Conservation (phyloP, 306 rosid genomes). For the Prunus dulcis region DNA sequence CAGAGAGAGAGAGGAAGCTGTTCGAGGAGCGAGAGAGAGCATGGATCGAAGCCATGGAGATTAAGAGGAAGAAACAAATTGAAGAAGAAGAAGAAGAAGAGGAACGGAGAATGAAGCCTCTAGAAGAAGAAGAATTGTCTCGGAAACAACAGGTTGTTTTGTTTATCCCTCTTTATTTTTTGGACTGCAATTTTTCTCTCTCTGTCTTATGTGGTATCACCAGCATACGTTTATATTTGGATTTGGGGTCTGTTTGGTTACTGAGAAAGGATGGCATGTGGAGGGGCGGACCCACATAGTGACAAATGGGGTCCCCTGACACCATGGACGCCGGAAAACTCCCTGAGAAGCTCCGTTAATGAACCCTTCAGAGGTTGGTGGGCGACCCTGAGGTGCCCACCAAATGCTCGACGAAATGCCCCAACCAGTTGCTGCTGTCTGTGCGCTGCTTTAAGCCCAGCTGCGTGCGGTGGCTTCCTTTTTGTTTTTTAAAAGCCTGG, state of each 20-base stretch:
- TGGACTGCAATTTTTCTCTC: background rate
- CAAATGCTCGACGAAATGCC: too few relatives aligned
- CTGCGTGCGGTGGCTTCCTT: too few relatives aligned
- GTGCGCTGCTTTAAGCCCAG: too few relatives aligned
- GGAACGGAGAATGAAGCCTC: conserved; percentile 33
- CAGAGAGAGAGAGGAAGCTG: conserved; percentile 45
- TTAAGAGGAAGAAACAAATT: conserved; percentile 27
- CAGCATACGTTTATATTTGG: background rate
- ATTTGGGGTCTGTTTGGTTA: background rate
- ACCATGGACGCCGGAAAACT: too few relatives aligned
- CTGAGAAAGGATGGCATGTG: background rate
- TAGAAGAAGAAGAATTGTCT: conserved; percentile 30
- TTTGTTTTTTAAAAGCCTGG: too few relatives aligned
- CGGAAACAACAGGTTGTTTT: conserved; percentile 31
- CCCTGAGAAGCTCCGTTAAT: too few relatives aligned
- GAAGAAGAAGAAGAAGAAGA: conserved; percentile 43
- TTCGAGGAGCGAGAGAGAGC: conserved; percentile 73
- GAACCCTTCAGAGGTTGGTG: too few relatives aligned
- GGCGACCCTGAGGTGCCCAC: too few relatives aligned
- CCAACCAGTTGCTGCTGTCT: too few relatives aligned
- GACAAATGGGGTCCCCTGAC: too few relatives aligned
- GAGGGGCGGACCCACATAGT: too few relatives aligned
- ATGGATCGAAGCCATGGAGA: conserved; percentile 58
- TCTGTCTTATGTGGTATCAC: too few relatives aligned
- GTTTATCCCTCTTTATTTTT: background rate